Conservation (phyloP, 2,329 filamentous ascomycete genomes). For the Orbilia brochopaga region DNA sequence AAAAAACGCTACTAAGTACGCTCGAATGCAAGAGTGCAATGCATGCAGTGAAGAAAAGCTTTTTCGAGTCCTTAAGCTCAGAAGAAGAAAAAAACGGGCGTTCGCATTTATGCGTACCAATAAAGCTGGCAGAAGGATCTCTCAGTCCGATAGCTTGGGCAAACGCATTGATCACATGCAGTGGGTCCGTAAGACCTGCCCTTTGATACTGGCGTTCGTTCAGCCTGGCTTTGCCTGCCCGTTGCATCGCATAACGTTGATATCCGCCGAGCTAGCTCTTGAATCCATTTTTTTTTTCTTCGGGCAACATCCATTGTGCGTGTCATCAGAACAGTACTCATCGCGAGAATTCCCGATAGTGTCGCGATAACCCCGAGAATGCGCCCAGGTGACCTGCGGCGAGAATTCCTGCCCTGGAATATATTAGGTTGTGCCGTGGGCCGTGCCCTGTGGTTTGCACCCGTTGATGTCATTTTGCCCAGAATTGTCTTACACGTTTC, state of each 20-base stretch:
- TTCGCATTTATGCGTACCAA: no score
- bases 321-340: background rate
- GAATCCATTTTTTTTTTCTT: no score
- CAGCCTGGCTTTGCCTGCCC: background rate
- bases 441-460: background rate
- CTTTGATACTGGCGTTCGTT: no score
- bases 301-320: no score
- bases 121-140: background rate
- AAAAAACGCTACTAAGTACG: background rate
- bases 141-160: background rate
- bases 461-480: background rate
- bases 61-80: background rate
- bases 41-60: background rate
- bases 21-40: background rate
- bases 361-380: slow-evolving; percentile 3
- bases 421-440: background rate
- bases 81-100: slow-evolving; percentile 2
- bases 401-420: background rate
- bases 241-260: background rate
- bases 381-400: slow-evolving; percentile 1
- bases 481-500: background rate
- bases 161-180: slow-evolving; percentile 1
- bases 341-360: background rate
- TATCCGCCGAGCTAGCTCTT: background rate
- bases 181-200: background rate